Evolutionary conservation across 2,329 filamentous ascomycete genomes (phyloP), one percentile per base, ranked within the genome.

Genomic region (Elsinoe perseae): DNA sequence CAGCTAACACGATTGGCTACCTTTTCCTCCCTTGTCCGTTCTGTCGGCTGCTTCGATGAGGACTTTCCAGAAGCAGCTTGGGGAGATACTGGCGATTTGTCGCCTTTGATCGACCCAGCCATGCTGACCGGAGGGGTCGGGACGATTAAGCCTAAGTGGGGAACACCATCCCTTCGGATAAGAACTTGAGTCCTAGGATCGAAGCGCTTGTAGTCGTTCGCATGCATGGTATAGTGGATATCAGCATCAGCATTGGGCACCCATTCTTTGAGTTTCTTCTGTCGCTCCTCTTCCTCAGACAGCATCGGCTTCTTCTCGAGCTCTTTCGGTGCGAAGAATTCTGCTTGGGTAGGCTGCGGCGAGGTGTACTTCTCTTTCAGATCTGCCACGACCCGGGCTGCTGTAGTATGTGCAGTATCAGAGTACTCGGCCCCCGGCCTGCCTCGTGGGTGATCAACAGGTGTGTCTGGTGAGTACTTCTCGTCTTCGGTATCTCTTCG

Each of bases 91-190:
- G 68, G 40, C 23, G 69, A 72, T 6, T 64, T 64, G 32, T 67
- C 69, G 28, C 67, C 68, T 16, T 68, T 66, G 25, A 67, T 68
- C 1, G 64, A 65, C 8, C 70, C 70, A 21, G 70, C 72, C 57
- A 68, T 62, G 58, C 77, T 80, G 18, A 72, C 74, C 8, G 77
- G 77, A 18, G 81, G 81, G 5, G 80, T 83, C 2, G 81, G 78
- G 46, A 78, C 74, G 54, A 82, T 80, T 21, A 83, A 68, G 42
- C 77, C 80, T 14, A 84, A 70, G n/a, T 64, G 67, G 9, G 80
- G 80, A 18, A 83, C 75, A 16, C 57, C 43, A n/a, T 52, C 73
- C 72, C 27, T 70, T 62, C 1, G 73, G 72, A 12, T 68, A 64
- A 58, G 73, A 75, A 60, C 73, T 16, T 36, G 48, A 75, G 23